Conservation (phyloP, 2,329 filamentous ascomycete species). For the Xylariaceae sp. region DNA sequence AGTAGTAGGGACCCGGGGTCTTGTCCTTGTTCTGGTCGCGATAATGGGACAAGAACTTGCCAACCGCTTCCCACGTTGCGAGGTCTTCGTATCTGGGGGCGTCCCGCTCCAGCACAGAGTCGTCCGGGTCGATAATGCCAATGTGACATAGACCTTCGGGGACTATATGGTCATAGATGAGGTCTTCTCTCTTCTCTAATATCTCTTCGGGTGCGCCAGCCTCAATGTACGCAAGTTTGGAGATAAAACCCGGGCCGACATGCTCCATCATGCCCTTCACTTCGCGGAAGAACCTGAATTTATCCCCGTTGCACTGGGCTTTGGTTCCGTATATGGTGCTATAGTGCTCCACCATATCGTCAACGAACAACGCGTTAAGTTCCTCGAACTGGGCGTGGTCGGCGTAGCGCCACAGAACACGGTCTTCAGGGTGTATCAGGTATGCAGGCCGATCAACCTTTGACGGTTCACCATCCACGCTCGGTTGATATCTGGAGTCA, state of each 20-base stretch:
- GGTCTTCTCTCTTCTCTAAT: constrained; percentile 4
- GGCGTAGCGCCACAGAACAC: constrained; percentile 29
- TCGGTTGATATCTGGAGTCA: constrained; percentile 15
- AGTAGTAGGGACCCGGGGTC: not conserved
- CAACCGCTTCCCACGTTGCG: constrained; percentile 22
- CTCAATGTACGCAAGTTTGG: constrained; percentile 13
- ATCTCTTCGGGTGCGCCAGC: not conserved
- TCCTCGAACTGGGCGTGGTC: not conserved
- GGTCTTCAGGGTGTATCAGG: constrained; percentile 29
- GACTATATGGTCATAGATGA: constrained; percentile 16
- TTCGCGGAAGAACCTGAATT: constrained; percentile 13
- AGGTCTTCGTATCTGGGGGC: constrained; percentile 27
- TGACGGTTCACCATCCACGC: not conserved
- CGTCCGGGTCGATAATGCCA: not conserved
- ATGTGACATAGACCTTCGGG: constrained; percentile 14
- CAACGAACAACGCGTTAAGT: constrained; percentile 3
- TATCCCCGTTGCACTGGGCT: constrained; percentile 8
- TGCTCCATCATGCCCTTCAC: constrained; percentile 20
- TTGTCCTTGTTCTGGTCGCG: constrained; percentile 1
- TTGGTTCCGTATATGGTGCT: constrained; percentile 13
- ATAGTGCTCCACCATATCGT: constrained; percentile 14
- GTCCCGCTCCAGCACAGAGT: constrained; percentile 15
- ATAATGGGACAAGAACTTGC: constrained; percentile 11
- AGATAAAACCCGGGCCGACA: constrained; percentile 10
- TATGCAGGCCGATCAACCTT: constrained; percentile 22